Evolutionary conservation across 2,329 filamentous ascomycete species (phyloP).

Genomic region (Mycosphaerelloides madeirae): DNA sequence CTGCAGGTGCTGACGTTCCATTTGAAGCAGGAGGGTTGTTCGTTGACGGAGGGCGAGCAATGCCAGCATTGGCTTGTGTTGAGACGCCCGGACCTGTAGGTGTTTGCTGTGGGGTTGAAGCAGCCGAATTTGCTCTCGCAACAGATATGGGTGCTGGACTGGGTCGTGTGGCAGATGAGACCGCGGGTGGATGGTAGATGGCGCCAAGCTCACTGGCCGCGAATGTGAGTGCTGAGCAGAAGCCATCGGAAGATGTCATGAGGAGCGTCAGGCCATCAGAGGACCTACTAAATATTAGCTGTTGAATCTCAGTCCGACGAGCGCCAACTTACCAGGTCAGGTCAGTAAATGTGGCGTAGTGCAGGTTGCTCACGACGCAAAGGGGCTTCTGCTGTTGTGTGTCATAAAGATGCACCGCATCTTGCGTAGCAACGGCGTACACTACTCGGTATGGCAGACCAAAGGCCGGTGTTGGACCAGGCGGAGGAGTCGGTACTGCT

Average conservation of each 20-base stretch:
- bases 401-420: slow-evolving; percentile 91
- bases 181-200: slow-evolving; percentile 62
- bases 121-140: slow-evolving; percentile 33
- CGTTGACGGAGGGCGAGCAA: slow-evolving; percentile 32
- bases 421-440: slow-evolving; percentile 94
- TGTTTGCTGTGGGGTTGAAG: slow-evolving; percentile 39
- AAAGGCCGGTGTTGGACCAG: slow-evolving; percentile 60
- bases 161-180: slow-evolving; percentile 34
- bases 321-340: slow-evolving; percentile 70
- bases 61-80: slow-evolving; percentile 38
- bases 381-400: slow-evolving; percentile 93
- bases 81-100: slow-evolving; percentile 23
- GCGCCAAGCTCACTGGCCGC: slow-evolving; percentile 77
- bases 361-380: slow-evolving; percentile 91
- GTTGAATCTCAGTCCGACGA: slow-evolving; percentile 23
- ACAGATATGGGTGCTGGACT: slow-evolving; percentile 38
- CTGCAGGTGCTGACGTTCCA: slow-evolving; percentile 9
- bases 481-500: slow-evolving; percentile 47
- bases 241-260: slow-evolving; percentile 97
- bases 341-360: slow-evolving; percentile 96
- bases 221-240: slow-evolving; percentile 90
- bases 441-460: slow-evolving; percentile 86
- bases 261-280: slow-evolving; percentile 73
- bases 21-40: slow-evolving; percentile 9
- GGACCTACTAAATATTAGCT: slow-evolving; percentile 51